Conservation (phyloP, 768 basidiomycete species). For the Pholiota molesta region DNA sequence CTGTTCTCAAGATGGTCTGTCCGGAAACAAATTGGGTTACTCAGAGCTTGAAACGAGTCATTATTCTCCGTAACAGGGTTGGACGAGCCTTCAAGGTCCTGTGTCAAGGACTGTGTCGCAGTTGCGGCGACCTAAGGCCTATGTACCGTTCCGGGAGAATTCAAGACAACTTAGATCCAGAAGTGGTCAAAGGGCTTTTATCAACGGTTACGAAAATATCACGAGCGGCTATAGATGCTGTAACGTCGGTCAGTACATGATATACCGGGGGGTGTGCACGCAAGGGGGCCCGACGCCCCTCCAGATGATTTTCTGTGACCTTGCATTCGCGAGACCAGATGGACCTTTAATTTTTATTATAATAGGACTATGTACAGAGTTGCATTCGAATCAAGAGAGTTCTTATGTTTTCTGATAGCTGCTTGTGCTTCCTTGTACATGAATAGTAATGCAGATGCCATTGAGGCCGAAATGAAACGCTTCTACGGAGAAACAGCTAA, state of each 20-base stretch:
- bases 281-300: background rate
- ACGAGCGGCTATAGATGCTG: conserved; percentile 7
- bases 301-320: background rate
- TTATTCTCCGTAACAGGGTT: conserved; percentile 1
- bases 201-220: conserved; percentile 1
- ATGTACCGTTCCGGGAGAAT: background rate
- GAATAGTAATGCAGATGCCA: conserved; percentile 1
- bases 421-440: background rate
- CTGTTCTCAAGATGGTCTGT: too few relatives aligned
- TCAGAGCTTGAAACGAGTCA: background rate
- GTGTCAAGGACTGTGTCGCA: background rate
- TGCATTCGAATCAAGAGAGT: conserved; percentile 6
- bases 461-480: conserved; percentile 22
- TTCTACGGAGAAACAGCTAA: conserved; percentile 15
- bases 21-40: background rate
- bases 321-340: conserved; percentile 1
- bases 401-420: conserved; percentile 2
- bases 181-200: background rate
- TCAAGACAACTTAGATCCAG: background rate
- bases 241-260: conserved; percentile 21
- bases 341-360: too few relatives aligned
- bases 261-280: conserved; percentile 14
- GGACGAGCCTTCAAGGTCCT: background rate
- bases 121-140: background rate
- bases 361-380: background rate